Evolutionary conservation across 1,284 basidiomycete genomes (phyloP), one percentile per base, ranked within the genome.

Genomic region (Tilletia caries): DNA sequence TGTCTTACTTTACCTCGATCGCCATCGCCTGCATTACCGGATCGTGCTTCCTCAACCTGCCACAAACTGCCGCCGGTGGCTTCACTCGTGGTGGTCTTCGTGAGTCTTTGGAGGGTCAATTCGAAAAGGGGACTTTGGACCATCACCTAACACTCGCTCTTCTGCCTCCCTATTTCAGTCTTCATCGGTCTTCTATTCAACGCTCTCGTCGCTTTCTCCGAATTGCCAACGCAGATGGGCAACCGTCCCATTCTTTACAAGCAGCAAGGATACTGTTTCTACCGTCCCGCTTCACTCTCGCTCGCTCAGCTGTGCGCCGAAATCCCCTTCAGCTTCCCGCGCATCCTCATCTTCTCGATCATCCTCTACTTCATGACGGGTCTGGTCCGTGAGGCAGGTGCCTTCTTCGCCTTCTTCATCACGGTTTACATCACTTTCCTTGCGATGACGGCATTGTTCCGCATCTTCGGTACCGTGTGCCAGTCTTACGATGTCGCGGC

Each of bases 21-120:
- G 69, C 86, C 64, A 84, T 93, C 43, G 89, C 91, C 65, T 84
- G 95, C 64, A 88, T 95, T 66, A 89, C 93, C 73, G 93, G 92
- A 34, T 89, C 91, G 84, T 89, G 92, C 54, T 89, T 95, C 68
- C 94, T 76, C 41, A 72, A 77, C 41, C 67, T 79, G 65, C 76
- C 77, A 10, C 29, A 67, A 8, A 74, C 76, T 15, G 70, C 78
- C 3, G 75, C 77, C 13, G 78, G 77, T 20, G 75, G 76, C 27
- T 82, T 82, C 67, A 79, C 75, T 4, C 73, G 79, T 27, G 77
- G 77, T 2, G 77, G 79, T 70, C 58, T 73, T 18, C 71, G n/a
- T n/a, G n/a, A n/a, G n/a, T n/a, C n/a, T n/a, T n/a, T n/a, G n/a
- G n/a, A n/a, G n/a, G n/a, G n/a, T n/a, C n/a, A n/a, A n/a, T n/a